phyloP scores from a whole-genome alignment of 306 rosid species.

The Astragalus membranaceus region DNA sequence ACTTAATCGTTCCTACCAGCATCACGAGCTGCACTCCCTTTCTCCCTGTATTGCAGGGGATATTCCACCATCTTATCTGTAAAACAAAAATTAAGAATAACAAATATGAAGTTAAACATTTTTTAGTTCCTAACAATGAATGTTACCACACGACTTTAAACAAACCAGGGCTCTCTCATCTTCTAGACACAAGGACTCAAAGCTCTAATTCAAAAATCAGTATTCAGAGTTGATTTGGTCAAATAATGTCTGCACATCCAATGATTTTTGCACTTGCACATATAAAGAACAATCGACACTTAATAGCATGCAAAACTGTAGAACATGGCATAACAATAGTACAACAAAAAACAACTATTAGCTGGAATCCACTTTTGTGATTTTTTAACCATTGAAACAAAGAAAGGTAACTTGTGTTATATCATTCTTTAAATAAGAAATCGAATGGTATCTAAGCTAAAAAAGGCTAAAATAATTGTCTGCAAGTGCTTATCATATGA shows the following conservation, averaged over 20 bases:
- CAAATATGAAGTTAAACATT: constrained; percentile 19
- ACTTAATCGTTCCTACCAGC: constrained; percentile 44
- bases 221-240: neutral
- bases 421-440: neutral
- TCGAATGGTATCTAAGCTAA: neutral
- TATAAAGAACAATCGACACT: neutral
- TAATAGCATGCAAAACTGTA: neutral
- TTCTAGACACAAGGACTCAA: neutral
- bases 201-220: neutral
- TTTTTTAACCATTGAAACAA: neutral
- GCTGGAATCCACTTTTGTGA: neutral
- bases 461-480: constrained; percentile 1
- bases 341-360: neutral
- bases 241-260: neutral
- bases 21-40: constrained; percentile 53
- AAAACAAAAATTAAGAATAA: constrained; percentile 15
- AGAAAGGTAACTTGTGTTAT: neutral
- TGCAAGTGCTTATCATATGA: constrained; percentile 10
- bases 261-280: neutral
- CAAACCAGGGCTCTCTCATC: constrained; percentile 8
- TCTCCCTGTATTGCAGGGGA: constrained; percentile 61
- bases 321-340: neutral
- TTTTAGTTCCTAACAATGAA: neutral
- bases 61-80: constrained; percentile 70
- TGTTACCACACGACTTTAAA: neutral